Base-by-base conservation (phyloP, 805 yeast genomes). In the Ogataea populi-albae region DNA sequence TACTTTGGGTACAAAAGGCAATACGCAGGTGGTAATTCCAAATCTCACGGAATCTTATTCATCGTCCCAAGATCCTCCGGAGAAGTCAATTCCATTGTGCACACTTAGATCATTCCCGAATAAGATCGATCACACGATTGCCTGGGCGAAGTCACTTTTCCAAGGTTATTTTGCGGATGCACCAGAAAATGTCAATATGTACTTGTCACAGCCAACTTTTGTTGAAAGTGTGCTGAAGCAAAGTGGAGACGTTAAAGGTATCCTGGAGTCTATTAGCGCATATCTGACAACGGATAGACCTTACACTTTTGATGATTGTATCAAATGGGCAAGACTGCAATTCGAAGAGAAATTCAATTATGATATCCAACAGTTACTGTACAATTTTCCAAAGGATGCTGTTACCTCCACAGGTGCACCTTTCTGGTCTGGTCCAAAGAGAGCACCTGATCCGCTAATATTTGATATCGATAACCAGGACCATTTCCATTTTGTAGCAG, bases 41-140 rank as follows among this genome's bases (percentile, higher is more conserved):
- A 75, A 79, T 57, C 64, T 93, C 57, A 93, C 99, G 2, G 99
- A 93, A 66, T 85, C 95, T 4, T 93, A 93, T 64, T 86, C 97
- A 3, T 85, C 96, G 2, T 86, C 96, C 9, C 94, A 87, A 61
- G 99, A 93, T 65, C 98, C 99, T 28, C 99, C 99, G 24, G 99
- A 93, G 69, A 88, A 88, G 65, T 80, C 96, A 3, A 89, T 93
- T 55, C 99, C 99, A 21, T 73, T 93, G 55, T 93, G 99, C 74
- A 93, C 99, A 3, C 73, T 93, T 58, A 81, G 98, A 65, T 86
- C 96, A 3, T 93, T 93, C 81, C 99, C 99, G 38, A 86, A 88
- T 64, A 91, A 91, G 65, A 93, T 93, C 53, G 99, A 93, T 60
- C 99, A 93, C 59, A 93, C 99, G 1, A 93, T 93, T 65, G 98